These are phyloP conservation scores for Eimeria acervulina DNA, from an alignment of 169 alveolate species.

Conservation along the genomic window DNA sequence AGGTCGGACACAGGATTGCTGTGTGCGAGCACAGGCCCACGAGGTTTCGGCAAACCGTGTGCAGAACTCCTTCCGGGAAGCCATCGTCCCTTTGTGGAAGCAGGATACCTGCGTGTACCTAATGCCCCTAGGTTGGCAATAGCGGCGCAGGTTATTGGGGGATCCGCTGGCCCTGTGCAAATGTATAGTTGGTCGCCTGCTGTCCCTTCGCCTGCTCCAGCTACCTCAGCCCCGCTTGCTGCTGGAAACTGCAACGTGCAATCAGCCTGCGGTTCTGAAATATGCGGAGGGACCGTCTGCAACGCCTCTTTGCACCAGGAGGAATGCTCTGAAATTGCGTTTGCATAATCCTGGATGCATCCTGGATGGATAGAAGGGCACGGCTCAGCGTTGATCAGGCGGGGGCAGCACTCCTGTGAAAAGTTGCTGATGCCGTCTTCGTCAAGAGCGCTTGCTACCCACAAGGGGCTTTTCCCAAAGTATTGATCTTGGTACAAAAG, in stretches of 20 bases:
- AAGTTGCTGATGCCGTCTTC: conserved; percentile 33
- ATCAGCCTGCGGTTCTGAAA: neutral
- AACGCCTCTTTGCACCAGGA: neutral
- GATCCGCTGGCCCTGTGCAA: conserved; percentile 32
- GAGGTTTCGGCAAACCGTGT: neutral
- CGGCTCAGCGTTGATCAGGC: neutral
- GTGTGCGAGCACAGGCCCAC: neutral
- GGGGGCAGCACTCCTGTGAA: neutral
- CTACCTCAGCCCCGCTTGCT: neutral
- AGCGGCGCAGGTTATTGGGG: conserved; percentile 31
- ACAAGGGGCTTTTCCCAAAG: conserved; percentile 21
- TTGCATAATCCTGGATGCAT: neutral
- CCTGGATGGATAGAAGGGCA: neutral
- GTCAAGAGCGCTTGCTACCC: conserved; percentile 4
- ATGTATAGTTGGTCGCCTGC: neutral
- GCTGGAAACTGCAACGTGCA: neutral
- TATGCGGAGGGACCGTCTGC: neutral
- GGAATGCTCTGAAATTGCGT: neutral
- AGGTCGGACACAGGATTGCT: conserved; percentile 13
- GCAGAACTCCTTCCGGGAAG: neutral
- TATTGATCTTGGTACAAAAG: conserved; percentile 45
- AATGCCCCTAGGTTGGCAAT: neutral
- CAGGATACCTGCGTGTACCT: neutral
- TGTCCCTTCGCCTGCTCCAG: neutral
- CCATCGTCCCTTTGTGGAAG: neutral